These are phyloP conservation scores for Ashbya aceris DNA, from an alignment of 1,139 yeast genomes.

Conservation along the genomic window DNA sequence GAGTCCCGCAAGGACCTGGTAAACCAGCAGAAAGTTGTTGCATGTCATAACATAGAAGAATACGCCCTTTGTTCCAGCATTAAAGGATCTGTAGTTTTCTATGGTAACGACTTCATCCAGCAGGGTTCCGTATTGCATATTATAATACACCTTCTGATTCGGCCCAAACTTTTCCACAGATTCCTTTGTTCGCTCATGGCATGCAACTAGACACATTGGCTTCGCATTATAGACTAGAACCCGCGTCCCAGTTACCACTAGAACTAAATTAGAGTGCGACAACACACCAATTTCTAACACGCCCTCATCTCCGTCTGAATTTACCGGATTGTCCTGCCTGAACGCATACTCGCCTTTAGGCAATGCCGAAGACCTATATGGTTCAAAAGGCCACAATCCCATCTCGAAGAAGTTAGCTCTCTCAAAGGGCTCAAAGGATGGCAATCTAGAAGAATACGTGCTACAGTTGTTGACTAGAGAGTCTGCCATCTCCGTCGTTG, in stretches of 20 bases:
- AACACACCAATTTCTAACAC: conserved; percentile 16
- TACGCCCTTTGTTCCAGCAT: conserved; percentile 17
- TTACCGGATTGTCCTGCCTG: neutral
- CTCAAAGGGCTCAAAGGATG: too few species aligned
- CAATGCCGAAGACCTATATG: conserved; percentile 7
- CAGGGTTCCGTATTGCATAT: conserved; percentile 13
- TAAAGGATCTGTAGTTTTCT: conserved; percentile 10
- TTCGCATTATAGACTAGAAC: conserved; percentile 26
- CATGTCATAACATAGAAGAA: conserved; percentile 25
- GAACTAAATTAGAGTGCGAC: conserved; percentile 19
- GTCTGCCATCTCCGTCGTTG: too few species aligned
- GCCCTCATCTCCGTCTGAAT: conserved; percentile 10
- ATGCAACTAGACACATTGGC: conserved; percentile 35
- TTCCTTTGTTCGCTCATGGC: conserved; percentile 33
- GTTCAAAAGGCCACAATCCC: conserved; percentile 9
- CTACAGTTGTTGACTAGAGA: too few species aligned
- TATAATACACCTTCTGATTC: conserved; percentile 25
- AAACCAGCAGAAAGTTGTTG: conserved; percentile 23
- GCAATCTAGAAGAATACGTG: too few species aligned
- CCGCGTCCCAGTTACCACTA: conserved; percentile 23
- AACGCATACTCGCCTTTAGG: conserved; percentile 4
- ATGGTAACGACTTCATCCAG: conserved; percentile 17
- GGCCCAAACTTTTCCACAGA: conserved; percentile 34
- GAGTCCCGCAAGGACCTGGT: conserved; percentile 22
- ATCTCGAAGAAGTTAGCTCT: neutral